Evolutionary conservation across 371 early-diverging fungal genomes (phyloP).

Genomic region (Mucor mucedo): DNA sequence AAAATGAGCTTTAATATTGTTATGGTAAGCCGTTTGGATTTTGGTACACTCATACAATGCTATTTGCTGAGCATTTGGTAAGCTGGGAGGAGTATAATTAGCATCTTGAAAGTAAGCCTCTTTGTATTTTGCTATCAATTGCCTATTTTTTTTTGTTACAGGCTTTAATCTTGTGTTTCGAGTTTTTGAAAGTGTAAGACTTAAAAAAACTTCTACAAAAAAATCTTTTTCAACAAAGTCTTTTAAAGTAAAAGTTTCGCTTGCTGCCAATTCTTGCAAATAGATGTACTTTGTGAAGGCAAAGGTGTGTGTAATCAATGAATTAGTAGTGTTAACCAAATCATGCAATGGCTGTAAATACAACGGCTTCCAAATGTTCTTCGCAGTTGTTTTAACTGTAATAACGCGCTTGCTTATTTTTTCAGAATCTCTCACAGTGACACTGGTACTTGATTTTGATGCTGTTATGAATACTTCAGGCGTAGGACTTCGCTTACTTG

Average conservation of each 20-base stretch:
- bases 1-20: conserved; percentile 6
- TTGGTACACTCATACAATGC: conserved; percentile 6
- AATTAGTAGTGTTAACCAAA: background rate
- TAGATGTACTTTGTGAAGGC: too few relatives aligned
- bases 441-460: too few relatives aligned
- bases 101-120: background rate
- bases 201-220: conserved; percentile 5
- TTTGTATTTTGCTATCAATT: conserved; percentile 1
- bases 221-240: background rate
- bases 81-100: background rate
- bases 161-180: background rate
- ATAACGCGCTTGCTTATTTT: too few relatives aligned
- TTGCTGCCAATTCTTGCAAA: background rate
- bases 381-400: background rate
- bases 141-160: background rate
- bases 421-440: too few relatives aligned
- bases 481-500: too few relatives aligned
- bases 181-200: background rate
- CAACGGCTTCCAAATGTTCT: background rate
- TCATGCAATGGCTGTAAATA: background rate
- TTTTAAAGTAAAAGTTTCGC: background rate
- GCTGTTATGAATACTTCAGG: too few relatives aligned
- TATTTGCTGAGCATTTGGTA: conserved; percentile 1
- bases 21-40: conserved; percentile 10
- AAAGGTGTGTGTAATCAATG: background rate